Base-by-base conservation (phyloP, 2,329 filamentous ascomycete genomes). In the Talaromyces sp. region DNA sequence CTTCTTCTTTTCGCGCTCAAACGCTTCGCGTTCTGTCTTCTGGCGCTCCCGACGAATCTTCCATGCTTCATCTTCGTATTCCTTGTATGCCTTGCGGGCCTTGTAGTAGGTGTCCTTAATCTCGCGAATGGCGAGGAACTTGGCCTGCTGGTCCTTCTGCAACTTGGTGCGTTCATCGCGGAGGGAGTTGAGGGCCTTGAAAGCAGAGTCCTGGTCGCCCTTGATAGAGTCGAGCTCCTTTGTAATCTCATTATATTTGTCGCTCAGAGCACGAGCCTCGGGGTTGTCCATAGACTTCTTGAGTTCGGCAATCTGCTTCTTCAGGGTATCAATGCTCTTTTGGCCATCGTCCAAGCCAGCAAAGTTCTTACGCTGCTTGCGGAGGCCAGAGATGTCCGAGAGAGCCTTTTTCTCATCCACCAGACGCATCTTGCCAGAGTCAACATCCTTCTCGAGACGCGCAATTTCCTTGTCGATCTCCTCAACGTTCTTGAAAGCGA, bases 391-490 rank as follows among this genome's bases (percentile, higher is more conserved):
- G 69, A 96, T 88, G 70, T 97, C 92, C 57, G 85, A 80, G 22
- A 98, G 83, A 9, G 91, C 88, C 85, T 97, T 98, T 84, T 92
- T 96, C 85, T 98, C 95, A 70, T 99, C 95, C 11, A 98, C 95
- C 57, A 99, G 82, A 80, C 93, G 96, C 89, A 99, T 93, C 75
- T 85, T 89, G 66, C 93, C 93, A 39, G 87, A 85, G 75, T 96
- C 91, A 69, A 98, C 92, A 75, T 93, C 85, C 77, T 88, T 88
- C 67, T 96, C 91, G 59, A 97, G 86, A 58, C 83, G 82, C 63
- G 85, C 84, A 69, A 98, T 95, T 77, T 95, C 87, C 65, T 84
- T 83, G 75, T 98, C 92, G 66, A 99, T 81, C 65, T 98, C 95
- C 62, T 96, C 93, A 59, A 86, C 85, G 69, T 82, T 92, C 85